Evolutionary conservation across 192 early-diverging fungal genomes (phyloP).

Genomic region (Coemansia sp.): DNA sequence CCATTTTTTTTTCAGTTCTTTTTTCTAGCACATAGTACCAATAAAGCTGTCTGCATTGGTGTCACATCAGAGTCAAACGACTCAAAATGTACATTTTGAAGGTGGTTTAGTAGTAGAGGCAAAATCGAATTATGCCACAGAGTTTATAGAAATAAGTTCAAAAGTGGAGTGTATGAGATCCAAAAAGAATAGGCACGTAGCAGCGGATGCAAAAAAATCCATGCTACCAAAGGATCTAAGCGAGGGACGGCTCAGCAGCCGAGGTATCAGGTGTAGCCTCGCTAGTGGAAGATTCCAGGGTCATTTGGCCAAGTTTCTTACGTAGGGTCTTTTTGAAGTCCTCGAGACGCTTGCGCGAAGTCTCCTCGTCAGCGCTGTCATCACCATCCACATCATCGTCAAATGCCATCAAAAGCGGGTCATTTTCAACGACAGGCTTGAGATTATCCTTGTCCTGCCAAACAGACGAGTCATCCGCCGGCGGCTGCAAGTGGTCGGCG

Average conservation of each 20-base stretch:
- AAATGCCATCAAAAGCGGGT: conserved; percentile 80
- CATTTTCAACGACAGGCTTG: conserved; percentile 81
- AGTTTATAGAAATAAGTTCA: not conserved
- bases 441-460: conserved; percentile 80
- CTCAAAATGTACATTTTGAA: not conserved
- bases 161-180: not conserved
- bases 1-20: not conserved
- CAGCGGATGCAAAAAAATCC: not conserved
- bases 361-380: conserved; percentile 32
- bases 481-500: conserved; percentile 59
- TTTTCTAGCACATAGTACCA: not conserved
- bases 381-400: conserved; percentile 64
- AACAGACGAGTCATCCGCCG: conserved; percentile 54
- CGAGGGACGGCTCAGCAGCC: not conserved
- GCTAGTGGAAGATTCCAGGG: conserved; percentile 17
- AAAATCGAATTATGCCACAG: not conserved
- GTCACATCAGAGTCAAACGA: not conserved
- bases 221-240: not conserved
- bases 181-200: conserved; percentile 1
- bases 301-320: conserved; percentile 25
- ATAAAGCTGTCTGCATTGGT: not conserved
- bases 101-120: not conserved
- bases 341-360: conserved; percentile 31
- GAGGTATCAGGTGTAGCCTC: not conserved
- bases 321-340: conserved; percentile 43